Percentiles rank a stretch among this genome's conserved stretches.
phyloP scores from a whole-genome alignment of 164 flowering plant species.

The Pachysandra terminalis region DNA sequence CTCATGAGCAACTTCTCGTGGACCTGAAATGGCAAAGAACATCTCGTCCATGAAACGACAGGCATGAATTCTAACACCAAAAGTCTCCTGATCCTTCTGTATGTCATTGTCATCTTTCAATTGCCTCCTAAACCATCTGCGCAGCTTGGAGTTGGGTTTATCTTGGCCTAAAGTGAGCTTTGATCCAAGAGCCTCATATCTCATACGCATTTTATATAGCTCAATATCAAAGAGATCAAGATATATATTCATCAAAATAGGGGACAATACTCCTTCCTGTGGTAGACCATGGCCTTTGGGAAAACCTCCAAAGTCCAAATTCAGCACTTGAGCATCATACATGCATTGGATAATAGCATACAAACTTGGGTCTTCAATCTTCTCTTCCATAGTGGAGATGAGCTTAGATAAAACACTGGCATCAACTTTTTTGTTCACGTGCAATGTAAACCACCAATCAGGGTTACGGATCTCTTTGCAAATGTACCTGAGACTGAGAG shows the following conservation, averaged over 20 bases:
- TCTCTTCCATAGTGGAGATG: slow-evolving; percentile 60
- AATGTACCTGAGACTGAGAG: slow-evolving; percentile 57
- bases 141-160: slow-evolving; percentile 45
- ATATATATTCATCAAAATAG: slow-evolving; percentile 81
- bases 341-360: slow-evolving; percentile 42
- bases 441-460: slow-evolving; percentile 78
- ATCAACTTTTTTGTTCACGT: slow-evolving; percentile 53
- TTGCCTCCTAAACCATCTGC: slow-evolving; percentile 82
- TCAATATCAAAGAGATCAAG: slow-evolving; percentile 76
- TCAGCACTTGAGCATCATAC: slow-evolving; percentile 69
- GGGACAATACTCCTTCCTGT: slow-evolving; percentile 88
- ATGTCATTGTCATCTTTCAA: slow-evolving; percentile 28
- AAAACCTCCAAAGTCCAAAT: slow-evolving; percentile 88
- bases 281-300: slow-evolving; percentile 97
- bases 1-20: slow-evolving; percentile 47
- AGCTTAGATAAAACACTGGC: slow-evolving; percentile 41
- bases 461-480: slow-evolving; percentile 59
- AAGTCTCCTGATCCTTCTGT: slow-evolving; percentile 11
- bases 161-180: slow-evolving; percentile 17
- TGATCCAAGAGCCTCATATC: slow-evolving; percentile 60
- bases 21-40: slow-evolving; percentile 63
- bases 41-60: slow-evolving; percentile 93
- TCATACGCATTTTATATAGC: slow-evolving; percentile 59
- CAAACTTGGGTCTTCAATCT: slow-evolving; percentile 56
- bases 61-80: slow-evolving; percentile 45